A percentile compares a stretch with the other conserved stretches of the same genome.
Conservation (phyloP, 352 stramenopile genomes). For the Phytophthora melonis region DNA sequence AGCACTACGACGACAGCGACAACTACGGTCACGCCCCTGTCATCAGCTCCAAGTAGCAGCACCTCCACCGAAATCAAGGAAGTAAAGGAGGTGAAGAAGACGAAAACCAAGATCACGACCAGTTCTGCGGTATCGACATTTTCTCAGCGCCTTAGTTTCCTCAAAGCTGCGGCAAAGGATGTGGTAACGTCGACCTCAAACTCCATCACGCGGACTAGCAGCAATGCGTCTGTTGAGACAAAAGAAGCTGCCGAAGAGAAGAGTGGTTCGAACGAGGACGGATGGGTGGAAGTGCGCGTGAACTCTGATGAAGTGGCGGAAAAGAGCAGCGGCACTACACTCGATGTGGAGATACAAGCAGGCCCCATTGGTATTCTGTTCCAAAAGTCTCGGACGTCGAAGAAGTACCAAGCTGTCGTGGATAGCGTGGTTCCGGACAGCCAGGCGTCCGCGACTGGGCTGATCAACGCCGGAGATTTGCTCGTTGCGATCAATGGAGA, state of each 20-base stretch:
- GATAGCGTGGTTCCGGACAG: slow-evolving; percentile 86
- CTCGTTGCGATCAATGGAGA: slow-evolving; percentile 80
- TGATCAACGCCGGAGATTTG: slow-evolving; percentile 78
- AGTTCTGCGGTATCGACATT: slow-evolving; percentile 56
- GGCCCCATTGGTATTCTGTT: slow-evolving; percentile 85
- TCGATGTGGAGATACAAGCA: slow-evolving; percentile 76
- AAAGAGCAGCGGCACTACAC: slow-evolving; percentile 54
- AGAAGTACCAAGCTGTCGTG: slow-evolving; percentile 77
- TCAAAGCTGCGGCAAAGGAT: slow-evolving; percentile 80
- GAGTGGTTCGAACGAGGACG: slow-evolving; percentile 59
- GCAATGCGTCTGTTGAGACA: slow-evolving; percentile 15
- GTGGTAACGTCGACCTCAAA: slow-evolving; percentile 51
- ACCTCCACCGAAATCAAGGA: slow-evolving; percentile 15
- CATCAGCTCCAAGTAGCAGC: slow-evolving; percentile 23
- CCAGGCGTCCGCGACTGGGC: slow-evolving; percentile 72
- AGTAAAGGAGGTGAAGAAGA: slow-evolving; percentile 27
- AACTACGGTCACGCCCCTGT: neutral
- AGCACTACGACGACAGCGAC: slow-evolving; percentile 5
- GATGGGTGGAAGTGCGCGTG: slow-evolving; percentile 81
- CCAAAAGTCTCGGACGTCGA: slow-evolving; percentile 71
- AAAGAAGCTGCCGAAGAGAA: slow-evolving; percentile 43
- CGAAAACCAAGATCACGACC: slow-evolving; percentile 38
- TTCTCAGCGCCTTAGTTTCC: slow-evolving; percentile 69
- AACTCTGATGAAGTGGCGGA: slow-evolving; percentile 58
- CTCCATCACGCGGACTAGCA: slow-evolving; percentile 25